Conservation (phyloP, 495 filamentous ascomycete species). For the Barbatosphaeria neglecta region DNA sequence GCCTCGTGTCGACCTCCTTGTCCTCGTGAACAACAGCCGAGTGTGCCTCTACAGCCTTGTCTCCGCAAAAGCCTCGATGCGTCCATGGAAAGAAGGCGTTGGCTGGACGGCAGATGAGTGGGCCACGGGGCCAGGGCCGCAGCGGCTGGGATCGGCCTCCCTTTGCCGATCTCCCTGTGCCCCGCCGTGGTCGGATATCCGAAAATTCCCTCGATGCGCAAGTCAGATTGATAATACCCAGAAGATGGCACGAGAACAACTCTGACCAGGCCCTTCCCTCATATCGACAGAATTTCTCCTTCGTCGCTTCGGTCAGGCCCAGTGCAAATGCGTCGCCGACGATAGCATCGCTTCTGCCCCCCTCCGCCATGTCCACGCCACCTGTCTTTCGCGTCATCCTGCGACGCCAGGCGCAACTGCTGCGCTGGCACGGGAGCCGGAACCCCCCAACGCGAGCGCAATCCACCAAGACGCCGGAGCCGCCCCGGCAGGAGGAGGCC, state of each 20-base stretch:
- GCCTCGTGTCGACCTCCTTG: too few species aligned
- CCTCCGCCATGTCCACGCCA: not conserved
- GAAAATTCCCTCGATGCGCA: not conserved
- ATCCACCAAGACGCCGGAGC: conserved; percentile 10
- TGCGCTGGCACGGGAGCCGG: conserved; percentile 1
- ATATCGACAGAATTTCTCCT: too few species aligned
- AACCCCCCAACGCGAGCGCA: conserved; percentile 10
- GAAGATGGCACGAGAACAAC: too few species aligned
- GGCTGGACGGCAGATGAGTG: too few species aligned
- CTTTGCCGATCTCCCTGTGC: not conserved
- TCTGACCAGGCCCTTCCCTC: too few species aligned
- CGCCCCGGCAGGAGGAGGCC: conserved; percentile 14
- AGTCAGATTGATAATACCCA: not conserved
- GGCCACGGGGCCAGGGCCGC: too few species aligned
- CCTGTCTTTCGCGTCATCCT: not conserved
- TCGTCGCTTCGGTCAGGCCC: too few species aligned
- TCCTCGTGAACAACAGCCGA: too few species aligned
- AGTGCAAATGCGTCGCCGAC: not conserved
- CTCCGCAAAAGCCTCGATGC: too few species aligned
- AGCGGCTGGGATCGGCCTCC: not conserved
- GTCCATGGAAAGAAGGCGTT: too few species aligned
- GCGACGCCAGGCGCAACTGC: conserved; percentile 1
- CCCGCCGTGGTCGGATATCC: not conserved
- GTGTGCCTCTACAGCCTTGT: too few species aligned
- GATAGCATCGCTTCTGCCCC: not conserved